Evolutionary conservation across 2,329 filamentous ascomycete species (phyloP).

Genomic region (Plenodomus biglobosus): DNA sequence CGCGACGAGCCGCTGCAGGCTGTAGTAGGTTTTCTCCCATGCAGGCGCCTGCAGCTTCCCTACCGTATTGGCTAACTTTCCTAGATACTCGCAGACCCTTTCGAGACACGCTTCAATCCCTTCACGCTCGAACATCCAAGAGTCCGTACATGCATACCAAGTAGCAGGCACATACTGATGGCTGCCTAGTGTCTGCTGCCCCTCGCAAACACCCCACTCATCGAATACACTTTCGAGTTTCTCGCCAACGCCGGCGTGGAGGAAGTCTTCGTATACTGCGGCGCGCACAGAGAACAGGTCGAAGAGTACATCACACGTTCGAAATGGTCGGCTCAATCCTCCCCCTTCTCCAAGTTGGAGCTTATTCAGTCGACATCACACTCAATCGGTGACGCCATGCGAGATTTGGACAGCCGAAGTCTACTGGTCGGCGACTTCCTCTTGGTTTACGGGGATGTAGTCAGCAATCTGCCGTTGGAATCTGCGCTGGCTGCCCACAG

Average conservation of each 20-base stretch:
- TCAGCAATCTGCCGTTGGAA: constrained; percentile 87
- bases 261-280: constrained; percentile 89
- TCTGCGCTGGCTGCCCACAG: constrained; percentile 75
- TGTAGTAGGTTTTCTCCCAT: constrained; percentile 54
- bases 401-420: constrained; percentile 84
- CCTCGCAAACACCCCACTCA: constrained; percentile 88
- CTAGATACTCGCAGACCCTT: constrained; percentile 89
- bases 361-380: constrained; percentile 85
- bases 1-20: constrained; percentile 65
- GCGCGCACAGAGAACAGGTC: constrained; percentile 81
- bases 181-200: constrained; percentile 77
- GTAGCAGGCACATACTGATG: constrained; percentile 21
- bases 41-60: constrained; percentile 5
- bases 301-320: constrained; percentile 83
- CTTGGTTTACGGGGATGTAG: constrained; percentile 86
- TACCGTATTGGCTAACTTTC: constrained; percentile 17
- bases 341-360: constrained; percentile 77
- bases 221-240: constrained; percentile 97
- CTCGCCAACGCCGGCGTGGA: constrained; percentile 93
- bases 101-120: constrained; percentile 86
- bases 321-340: constrained; percentile 71
- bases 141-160: constrained; percentile 54
- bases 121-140: constrained; percentile 87
- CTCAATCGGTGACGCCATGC: constrained; percentile 90
- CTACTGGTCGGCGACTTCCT: constrained; percentile 90